Evolutionary conservation across 108 stramenopile species (phyloP), one percentile per base, ranked within the genome.

Genomic region (Skeletonema tropicum): DNA sequence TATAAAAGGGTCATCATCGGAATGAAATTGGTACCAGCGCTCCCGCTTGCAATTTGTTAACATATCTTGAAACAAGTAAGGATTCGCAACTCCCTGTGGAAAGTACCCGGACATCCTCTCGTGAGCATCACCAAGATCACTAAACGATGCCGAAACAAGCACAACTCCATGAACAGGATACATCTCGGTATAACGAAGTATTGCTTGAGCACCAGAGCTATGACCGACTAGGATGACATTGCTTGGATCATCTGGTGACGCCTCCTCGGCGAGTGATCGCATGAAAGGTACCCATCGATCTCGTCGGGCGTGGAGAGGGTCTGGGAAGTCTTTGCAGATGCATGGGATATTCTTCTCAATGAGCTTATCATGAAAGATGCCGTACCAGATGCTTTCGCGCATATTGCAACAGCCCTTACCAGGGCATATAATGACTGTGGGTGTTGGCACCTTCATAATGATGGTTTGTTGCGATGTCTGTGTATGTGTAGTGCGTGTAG

Each of bases 51-150:
- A 88, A 65, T 90, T 88, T 36, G 60, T 59, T 48, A 67, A 85
- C 89, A 90, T 90, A 6, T 68, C 39, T 8, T 81, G 73, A 77
- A 90, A 90, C 21, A 66, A 55, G 55, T 90, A 90, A 8, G 72
- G 71, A 80, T 90, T 90, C 12, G 42, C 70, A 46, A 81, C 79
- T 11, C 45, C 64, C 29, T 86, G 79, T 7, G 90, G 88, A 76
- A 89, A 91, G 64, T 91, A 91, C 2, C 88, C 90, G 26, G 90
- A 87, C 26, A 85, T 85, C 21, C 90, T 82, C 70, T 91, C 90
- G 32, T 83, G 78, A 9, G 90, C 77, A 70, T 91, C 90, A 17
- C 88, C 90, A 26, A 91, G 68, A 73, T 91, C 90, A 45, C 71
- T 82, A 63, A 84, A 89, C 33, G 88, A 87, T 49, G 90, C 88